Conservation (phyloP, 108 stramenopile species). For the Cyclotella sp. region DNA sequence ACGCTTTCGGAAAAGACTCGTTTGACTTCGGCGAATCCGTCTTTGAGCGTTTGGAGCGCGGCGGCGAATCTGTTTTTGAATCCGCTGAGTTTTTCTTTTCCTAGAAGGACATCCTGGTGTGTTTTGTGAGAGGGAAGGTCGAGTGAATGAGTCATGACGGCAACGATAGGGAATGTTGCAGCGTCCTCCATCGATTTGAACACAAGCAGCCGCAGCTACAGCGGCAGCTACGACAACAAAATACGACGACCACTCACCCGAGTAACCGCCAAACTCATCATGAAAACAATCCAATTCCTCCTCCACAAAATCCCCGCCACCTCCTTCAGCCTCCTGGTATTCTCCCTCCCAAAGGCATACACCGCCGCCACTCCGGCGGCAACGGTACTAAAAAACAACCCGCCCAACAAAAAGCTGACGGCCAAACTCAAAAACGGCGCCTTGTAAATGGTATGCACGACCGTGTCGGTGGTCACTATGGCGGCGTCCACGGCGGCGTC, state of each 20-base stretch:
- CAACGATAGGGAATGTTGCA: neutral
- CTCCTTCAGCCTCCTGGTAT: constrained; percentile 43
- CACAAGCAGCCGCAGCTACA: too few species aligned
- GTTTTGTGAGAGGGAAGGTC: neutral
- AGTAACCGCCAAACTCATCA: constrained; percentile 40
- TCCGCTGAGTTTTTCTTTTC: constrained; percentile 46
- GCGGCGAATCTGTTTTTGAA: constrained; percentile 54
- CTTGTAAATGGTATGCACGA: constrained; percentile 39
- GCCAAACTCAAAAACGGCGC: constrained; percentile 48
- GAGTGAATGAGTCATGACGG: neutral
- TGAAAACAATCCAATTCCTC: constrained; percentile 58
- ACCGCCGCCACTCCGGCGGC: constrained; percentile 51
- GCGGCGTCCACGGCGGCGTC: constrained; percentile 26
- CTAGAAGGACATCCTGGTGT: constrained; percentile 40
- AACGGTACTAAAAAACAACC: constrained; percentile 66
- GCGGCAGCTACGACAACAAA: neutral
- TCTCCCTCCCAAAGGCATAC: constrained; percentile 62
- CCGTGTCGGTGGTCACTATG: constrained; percentile 25
- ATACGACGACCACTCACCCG: constrained; percentile 28
- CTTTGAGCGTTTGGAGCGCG: constrained; percentile 53
- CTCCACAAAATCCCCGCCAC: constrained; percentile 45
- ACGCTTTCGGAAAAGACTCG: constrained; percentile 61
- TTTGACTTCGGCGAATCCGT: constrained; percentile 45
- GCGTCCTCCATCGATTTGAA: too few species aligned
- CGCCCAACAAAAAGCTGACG: constrained; percentile 54